Conservation (phyloP, 306 rosid genomes). For the Dalbergia cultrata region DNA sequence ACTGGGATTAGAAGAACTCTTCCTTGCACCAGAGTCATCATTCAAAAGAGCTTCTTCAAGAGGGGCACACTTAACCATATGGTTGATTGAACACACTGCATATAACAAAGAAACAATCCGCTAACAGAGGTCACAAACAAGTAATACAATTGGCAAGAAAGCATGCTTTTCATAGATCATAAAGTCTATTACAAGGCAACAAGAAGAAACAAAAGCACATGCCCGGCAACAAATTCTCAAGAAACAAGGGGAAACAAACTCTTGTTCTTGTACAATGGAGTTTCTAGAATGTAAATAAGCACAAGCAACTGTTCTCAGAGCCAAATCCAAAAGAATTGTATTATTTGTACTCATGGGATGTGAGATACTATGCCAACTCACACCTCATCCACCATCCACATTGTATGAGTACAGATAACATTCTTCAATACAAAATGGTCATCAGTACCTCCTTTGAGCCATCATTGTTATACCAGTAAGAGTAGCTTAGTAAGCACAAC, state of each 20-base stretch:
- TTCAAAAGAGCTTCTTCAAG: conserved; percentile 81
- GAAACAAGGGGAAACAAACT: conserved; percentile 39
- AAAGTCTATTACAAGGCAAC: conserved; percentile 58
- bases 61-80: conserved; percentile 43
- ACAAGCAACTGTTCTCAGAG: conserved; percentile 51
- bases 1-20: conserved; percentile 38
- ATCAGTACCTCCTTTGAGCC: conserved; percentile 51
- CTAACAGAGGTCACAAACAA: conserved; percentile 59
- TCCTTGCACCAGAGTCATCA: conserved; percentile 46
- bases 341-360: conserved; percentile 41
- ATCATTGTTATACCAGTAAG: conserved; percentile 52
- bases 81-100: conserved; percentile 51
- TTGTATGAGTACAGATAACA: conserved; percentile 51
- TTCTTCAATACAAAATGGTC: conserved; percentile 56
- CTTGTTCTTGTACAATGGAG: neutral
- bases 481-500: conserved; percentile 58
- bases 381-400: no score
- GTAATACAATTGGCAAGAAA: conserved; percentile 49
- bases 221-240: conserved; percentile 67
- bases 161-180: conserved; percentile 45
- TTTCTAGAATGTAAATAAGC: conserved; percentile 52
- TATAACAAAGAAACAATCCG: conserved; percentile 59
- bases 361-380: conserved; percentile 35
- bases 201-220: conserved; percentile 58
- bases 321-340: conserved; percentile 38